Conservation (phyloP, 208 protist species). For the Acanthamoeba lugdunensis region DNA sequence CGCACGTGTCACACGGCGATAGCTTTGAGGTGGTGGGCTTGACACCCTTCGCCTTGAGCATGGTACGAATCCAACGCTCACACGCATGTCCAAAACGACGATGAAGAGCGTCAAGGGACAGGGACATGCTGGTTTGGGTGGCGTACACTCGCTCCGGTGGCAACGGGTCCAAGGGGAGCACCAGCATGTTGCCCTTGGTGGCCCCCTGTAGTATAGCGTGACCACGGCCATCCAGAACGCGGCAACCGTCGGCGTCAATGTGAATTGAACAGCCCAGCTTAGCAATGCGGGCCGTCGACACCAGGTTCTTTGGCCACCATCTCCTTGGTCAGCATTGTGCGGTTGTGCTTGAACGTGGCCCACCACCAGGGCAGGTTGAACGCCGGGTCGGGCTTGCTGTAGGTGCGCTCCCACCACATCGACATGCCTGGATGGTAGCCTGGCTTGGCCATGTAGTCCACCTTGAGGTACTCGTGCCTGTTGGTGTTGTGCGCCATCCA, state of each 20-base stretch:
- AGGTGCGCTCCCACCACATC: background rate
- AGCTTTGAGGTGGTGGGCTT: too few relatives aligned
- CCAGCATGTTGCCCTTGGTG: background rate
- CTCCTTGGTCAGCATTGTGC: background rate
- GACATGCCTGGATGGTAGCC: background rate
- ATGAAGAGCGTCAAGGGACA: background rate
- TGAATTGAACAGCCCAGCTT: background rate
- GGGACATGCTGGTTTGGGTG: too few relatives aligned
- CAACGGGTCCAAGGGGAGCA: background rate
- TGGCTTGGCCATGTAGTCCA: background rate
- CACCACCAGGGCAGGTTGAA: background rate
- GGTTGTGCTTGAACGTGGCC: background rate
- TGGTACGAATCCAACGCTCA: background rate
- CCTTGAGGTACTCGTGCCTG: too few relatives aligned
- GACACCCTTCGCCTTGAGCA: background rate
- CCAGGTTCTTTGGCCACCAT: slow-evolving; percentile 17
- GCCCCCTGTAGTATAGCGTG: background rate
- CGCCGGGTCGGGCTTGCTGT: background rate
- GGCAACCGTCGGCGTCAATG: background rate
- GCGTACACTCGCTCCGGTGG: background rate
- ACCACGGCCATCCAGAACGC: background rate
- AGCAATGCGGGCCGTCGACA: background rate
- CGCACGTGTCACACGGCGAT: too few relatives aligned
- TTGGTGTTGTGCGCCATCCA: background rate
- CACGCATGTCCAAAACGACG: background rate